phyloP scores from a whole-genome alignment of 371 early-diverging fungal genomes.

The Lichtheimia ramosa region DNA sequence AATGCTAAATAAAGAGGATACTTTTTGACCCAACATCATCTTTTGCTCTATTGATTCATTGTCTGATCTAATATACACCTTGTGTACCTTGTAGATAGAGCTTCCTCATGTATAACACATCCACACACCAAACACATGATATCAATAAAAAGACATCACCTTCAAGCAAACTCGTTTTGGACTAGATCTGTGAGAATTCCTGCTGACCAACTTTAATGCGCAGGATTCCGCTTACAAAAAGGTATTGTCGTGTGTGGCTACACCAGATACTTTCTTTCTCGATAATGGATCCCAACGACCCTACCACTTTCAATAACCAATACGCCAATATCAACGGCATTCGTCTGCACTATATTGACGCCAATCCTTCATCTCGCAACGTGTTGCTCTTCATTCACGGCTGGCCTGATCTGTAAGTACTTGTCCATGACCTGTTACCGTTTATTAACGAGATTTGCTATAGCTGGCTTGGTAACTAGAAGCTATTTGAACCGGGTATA shows the following conservation, averaged over 20 bases:
- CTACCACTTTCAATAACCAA: conserved; percentile 43
- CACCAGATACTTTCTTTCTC: not conserved
- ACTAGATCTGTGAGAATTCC: too few relatives aligned
- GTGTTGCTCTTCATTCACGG: conserved; percentile 68
- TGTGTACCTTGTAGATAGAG: too few relatives aligned
- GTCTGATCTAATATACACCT: too few relatives aligned
- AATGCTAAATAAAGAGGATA: too few relatives aligned
- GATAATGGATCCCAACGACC: conserved; percentile 28
- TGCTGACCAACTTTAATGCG: too few relatives aligned
- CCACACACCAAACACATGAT: too few relatives aligned
- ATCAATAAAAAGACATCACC: too few relatives aligned
- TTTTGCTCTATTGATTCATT: too few relatives aligned
- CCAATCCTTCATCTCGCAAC: conserved; percentile 49
- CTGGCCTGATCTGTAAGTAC: conserved; percentile 63
- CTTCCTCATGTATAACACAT: too few relatives aligned
- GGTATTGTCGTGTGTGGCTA: not conserved
- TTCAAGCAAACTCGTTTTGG: too few relatives aligned
- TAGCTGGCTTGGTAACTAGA: not conserved
- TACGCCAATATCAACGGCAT: conserved; percentile 44
- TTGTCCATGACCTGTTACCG: not conserved
- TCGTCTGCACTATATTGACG: conserved; percentile 68
- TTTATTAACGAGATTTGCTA: not conserved
- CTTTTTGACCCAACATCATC: too few relatives aligned
- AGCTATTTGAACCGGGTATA: not conserved
- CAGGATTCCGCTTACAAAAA: too few relatives aligned